phyloP scores from a whole-genome alignment of 2,329 filamentous ascomycete genomes.

The Seiridium cupressi region DNA sequence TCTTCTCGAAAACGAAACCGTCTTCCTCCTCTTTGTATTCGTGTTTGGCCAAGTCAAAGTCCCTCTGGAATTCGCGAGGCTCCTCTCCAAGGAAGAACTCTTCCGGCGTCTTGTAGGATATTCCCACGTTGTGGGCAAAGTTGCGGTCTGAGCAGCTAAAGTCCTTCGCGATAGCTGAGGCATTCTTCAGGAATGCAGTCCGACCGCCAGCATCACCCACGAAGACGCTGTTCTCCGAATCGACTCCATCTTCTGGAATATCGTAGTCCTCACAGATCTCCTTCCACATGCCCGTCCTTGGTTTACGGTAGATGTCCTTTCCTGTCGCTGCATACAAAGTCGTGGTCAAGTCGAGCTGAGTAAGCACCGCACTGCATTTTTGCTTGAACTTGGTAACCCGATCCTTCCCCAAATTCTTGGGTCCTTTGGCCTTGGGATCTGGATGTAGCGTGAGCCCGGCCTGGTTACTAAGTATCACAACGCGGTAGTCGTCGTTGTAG shows the following conservation, averaged over 20 bases:
- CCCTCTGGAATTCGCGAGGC: conserved; percentile 62
- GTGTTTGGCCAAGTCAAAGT: conserved; percentile 69
- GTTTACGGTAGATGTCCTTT: conserved; percentile 83
- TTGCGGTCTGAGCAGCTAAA: conserved; percentile 71
- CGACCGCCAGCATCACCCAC: conserved; percentile 82
- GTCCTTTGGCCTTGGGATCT: conserved; percentile 62
- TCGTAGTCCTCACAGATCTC: conserved; percentile 58
- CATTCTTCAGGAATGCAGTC: conserved; percentile 43
- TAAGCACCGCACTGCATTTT: conserved; percentile 70
- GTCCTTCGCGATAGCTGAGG: conserved; percentile 43
- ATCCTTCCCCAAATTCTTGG: conserved; percentile 60
- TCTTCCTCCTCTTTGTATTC: conserved; percentile 33
- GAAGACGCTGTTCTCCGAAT: conserved; percentile 73
- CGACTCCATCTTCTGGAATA: conserved; percentile 57
- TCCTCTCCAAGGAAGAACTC: conserved; percentile 79
- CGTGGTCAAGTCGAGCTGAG: conserved; percentile 70
- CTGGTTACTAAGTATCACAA: conserved; percentile 88
- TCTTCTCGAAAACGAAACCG: conserved; percentile 53
- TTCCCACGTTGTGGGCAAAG: conserved; percentile 80
- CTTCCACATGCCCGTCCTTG: conserved; percentile 84
- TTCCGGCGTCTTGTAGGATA: conserved; percentile 82
- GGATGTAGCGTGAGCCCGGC: conserved; percentile 74
- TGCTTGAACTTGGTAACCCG: conserved; percentile 79
- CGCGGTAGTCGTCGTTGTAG: conserved; percentile 64
- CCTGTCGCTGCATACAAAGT: conserved; percentile 83